Conservation (phyloP, 176 grass and related monocot species). For the Urochloa ruziziensis region DNA sequence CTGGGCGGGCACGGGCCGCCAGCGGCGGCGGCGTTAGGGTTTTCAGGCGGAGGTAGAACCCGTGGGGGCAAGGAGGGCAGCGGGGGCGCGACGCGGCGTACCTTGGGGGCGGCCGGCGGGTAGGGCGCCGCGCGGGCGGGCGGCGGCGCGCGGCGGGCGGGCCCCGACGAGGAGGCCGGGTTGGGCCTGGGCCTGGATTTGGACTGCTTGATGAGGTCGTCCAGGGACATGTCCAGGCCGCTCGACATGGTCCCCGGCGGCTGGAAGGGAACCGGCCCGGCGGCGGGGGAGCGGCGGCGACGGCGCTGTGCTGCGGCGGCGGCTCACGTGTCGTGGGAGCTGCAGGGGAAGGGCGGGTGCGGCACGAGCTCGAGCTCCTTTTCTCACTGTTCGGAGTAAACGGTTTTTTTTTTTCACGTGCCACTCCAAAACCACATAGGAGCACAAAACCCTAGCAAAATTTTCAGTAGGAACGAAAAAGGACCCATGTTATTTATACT, state of each 20-base stretch:
- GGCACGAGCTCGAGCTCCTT: neutral
- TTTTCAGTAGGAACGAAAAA: neutral
- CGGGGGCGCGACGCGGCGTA: constrained; percentile 14
- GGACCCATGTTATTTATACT: no score
- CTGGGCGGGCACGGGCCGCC: constrained; percentile 14
- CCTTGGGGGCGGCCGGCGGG: constrained; percentile 28
- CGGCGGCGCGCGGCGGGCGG: constrained; percentile 39
- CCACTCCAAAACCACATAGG: neutral
- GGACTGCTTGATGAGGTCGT: constrained; percentile 60
- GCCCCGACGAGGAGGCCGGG: constrained; percentile 36
- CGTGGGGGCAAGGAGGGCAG: neutral
- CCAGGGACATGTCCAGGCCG: constrained; percentile 56
- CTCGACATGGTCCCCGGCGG: constrained; percentile 43
- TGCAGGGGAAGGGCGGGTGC: neutral
- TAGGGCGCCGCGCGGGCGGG: constrained; percentile 34
- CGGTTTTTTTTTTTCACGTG: neutral
- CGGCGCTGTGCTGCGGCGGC: neutral
- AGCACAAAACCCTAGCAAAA: neutral
- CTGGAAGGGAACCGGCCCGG: neutral
- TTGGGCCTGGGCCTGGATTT: constrained; percentile 39
- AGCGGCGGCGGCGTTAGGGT: constrained; percentile 36
- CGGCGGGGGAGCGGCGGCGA: neutral
- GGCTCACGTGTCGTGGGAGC: neutral
- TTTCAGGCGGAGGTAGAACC: constrained; percentile 7
- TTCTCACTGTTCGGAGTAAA: neutral